Evolutionary conservation across 2,329 filamentous ascomycete genomes (phyloP).

Genomic region (Aspergillus pseudoviridinutans): DNA sequence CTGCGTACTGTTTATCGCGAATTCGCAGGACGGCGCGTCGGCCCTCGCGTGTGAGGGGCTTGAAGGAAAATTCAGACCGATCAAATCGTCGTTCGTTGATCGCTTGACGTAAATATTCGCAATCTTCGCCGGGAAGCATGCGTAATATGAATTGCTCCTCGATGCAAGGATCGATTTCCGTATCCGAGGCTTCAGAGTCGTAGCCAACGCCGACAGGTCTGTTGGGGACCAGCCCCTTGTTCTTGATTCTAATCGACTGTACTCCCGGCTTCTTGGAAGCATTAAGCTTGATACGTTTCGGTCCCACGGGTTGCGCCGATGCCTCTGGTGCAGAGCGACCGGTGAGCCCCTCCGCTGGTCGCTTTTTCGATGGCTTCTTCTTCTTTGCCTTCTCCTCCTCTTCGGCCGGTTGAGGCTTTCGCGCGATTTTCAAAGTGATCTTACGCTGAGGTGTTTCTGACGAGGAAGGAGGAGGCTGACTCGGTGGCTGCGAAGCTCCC

Average conservation of each 20-base stretch:
- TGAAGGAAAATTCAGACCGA: slow-evolving; percentile 72
- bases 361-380: slow-evolving; percentile 38
- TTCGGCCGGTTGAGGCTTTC: slow-evolving; percentile 21
- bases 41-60: slow-evolving; percentile 67
- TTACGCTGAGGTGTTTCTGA: slow-evolving; percentile 32
- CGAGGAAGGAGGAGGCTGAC: slow-evolving; percentile 16
- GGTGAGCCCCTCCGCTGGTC: slow-evolving; percentile 29
- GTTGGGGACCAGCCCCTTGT: slow-evolving; percentile 64
- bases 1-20: slow-evolving; percentile 68
- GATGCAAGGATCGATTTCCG: slow-evolving; percentile 79
- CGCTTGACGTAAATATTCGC: slow-evolving; percentile 72
- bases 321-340: slow-evolving; percentile 20
- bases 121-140: slow-evolving; percentile 81
- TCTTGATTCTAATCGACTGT: slow-evolving; percentile 56
- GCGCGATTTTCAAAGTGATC: slow-evolving; percentile 40
- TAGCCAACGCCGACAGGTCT: slow-evolving; percentile 83
- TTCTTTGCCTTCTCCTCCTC: slow-evolving; percentile 28
- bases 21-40: slow-evolving; percentile 70
- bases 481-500: slow-evolving; percentile 17
- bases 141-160: slow-evolving; percentile 88
- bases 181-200: slow-evolving; percentile 91
- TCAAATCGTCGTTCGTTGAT: slow-evolving; percentile 77
- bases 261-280: slow-evolving; percentile 36
- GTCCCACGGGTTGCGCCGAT: slow-evolving; percentile 20
- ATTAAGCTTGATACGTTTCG: slow-evolving; percentile 39